Evolutionary conservation across 257 asterid species (phyloP).

Genomic region (Avicennia marina): DNA sequence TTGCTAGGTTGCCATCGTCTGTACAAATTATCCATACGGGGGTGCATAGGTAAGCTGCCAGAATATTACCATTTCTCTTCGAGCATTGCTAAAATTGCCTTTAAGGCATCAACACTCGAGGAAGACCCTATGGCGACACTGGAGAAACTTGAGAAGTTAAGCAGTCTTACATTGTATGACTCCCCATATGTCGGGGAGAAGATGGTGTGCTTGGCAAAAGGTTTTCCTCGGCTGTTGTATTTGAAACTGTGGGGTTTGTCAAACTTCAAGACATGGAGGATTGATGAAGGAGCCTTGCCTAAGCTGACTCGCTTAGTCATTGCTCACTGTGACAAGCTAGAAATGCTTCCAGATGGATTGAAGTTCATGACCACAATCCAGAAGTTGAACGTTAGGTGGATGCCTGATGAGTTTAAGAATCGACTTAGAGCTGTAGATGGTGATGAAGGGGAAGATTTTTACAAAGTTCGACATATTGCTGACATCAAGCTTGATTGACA

Average conservation of each 20-base stretch:
- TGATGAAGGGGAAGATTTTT: slow-evolving; percentile 27
- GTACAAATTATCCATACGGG: slow-evolving; percentile 24
- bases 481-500: slow-evolving; percentile 36
- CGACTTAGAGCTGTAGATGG: slow-evolving; percentile 24
- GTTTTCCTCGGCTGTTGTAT: slow-evolving; percentile 37
- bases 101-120: slow-evolving; percentile 27
- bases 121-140: slow-evolving; percentile 37
- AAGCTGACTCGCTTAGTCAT: slow-evolving; percentile 29
- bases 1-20: slow-evolving; percentile 29
- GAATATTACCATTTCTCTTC: slow-evolving; percentile 27
- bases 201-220: slow-evolving; percentile 28
- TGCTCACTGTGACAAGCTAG: slow-evolving; percentile 24
- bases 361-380: slow-evolving; percentile 24
- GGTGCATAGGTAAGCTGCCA: slow-evolving; percentile 27
- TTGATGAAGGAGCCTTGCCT: slow-evolving; percentile 34
- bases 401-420: slow-evolving; percentile 28
- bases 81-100: slow-evolving; percentile 32
- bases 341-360: slow-evolving; percentile 37
- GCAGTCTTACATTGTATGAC: slow-evolving; percentile 28
- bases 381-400: slow-evolving; percentile 32
- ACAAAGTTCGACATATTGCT: slow-evolving; percentile 31
- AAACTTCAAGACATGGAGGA: slow-evolving; percentile 25
- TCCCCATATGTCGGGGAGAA: slow-evolving; percentile 29
- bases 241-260: slow-evolving; percentile 29
- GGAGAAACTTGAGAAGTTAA: slow-evolving; percentile 34